Conservation (phyloP, 2,329 filamentous ascomycete species). For the Aspergillus sp. region DNA sequence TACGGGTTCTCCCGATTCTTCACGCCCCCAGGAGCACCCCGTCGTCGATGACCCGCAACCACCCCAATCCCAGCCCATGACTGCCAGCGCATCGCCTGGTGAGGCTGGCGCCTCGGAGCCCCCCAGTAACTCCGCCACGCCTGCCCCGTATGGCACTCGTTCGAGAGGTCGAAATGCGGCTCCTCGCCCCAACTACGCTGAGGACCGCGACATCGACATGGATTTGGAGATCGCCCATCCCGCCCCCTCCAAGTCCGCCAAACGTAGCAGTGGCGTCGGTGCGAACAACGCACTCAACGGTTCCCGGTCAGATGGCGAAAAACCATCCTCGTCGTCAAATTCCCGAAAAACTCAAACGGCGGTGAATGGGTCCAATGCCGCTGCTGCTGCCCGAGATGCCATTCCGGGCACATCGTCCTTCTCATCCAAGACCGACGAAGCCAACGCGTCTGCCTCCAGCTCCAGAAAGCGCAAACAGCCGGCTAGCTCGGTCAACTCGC, state of each 20-base stretch:
- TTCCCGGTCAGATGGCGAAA: conserved; percentile 38
- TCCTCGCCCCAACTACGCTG: conserved; percentile 88
- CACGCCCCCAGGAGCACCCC: conserved; percentile 17
- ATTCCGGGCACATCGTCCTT: conserved; percentile 61
- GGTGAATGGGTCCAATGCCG: conserved; percentile 30
- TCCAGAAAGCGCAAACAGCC: conserved; percentile 84
- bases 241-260: conserved; percentile 28
- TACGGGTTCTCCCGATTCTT: conserved; percentile 20
- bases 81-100: conserved; percentile 42
- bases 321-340: conserved; percentile 34
- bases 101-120: conserved; percentile 36
- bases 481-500: conserved; percentile 34
- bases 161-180: conserved; percentile 84
- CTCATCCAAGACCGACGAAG: conserved; percentile 48
- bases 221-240: conserved; percentile 67
- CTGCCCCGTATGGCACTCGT: conserved; percentile 83
- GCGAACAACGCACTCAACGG: conserved; percentile 28
- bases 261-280: conserved; percentile 27
- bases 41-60: conserved; percentile 38
- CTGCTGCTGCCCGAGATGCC: conserved; percentile 40
- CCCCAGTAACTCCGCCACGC: conserved; percentile 47
- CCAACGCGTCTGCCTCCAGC: conserved; percentile 41
- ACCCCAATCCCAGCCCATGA: conserved; percentile 40
- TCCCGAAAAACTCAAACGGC: conserved; percentile 41
- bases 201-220: conserved; percentile 85